A percentile compares a stretch with the other conserved stretches of the same genome.
These are phyloP conservation scores for Arachis hypogaea DNA, from an alignment of 306 rosid species.

Conservation along the genomic window DNA sequence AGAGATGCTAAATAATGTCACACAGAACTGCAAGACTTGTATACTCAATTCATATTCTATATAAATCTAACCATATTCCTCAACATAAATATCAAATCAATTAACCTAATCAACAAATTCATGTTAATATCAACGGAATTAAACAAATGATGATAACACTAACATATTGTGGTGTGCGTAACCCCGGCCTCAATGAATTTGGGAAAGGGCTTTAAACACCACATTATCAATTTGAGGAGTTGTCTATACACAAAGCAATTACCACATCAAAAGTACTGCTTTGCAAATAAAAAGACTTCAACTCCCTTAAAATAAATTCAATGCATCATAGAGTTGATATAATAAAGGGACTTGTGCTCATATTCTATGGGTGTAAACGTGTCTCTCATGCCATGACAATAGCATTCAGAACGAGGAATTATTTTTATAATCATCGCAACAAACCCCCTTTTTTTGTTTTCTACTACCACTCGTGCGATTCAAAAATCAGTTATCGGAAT, in stretches of 20 bases:
- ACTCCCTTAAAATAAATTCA: constrained; percentile 42
- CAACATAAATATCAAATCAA: too few relatives aligned
- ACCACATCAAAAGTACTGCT: constrained; percentile 30
- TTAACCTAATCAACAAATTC: too few relatives aligned
- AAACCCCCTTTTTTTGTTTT: constrained; percentile 1
- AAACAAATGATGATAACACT: too few relatives aligned
- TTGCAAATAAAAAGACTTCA: constrained; percentile 22
- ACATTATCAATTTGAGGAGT: constrained; percentile 56
- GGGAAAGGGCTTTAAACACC: constrained; percentile 74
- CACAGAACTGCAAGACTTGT: too few relatives aligned
- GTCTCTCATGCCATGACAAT: constrained; percentile 93
- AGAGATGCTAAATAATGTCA: too few relatives aligned
- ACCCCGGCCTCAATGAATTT: constrained; percentile 47
- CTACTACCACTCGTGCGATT: neutral
- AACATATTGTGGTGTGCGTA: constrained; percentile 75
- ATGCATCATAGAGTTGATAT: too few relatives aligned
- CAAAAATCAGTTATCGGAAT: neutral
- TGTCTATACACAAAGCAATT: constrained; percentile 39
- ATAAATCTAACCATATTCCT: too few relatives aligned
- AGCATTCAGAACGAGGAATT: constrained; percentile 99
- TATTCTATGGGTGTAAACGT: constrained; percentile 99
- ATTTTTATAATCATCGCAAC: constrained; percentile 85
- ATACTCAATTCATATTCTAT: too few relatives aligned
- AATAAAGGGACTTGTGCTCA: constrained; percentile 61
- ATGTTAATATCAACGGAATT: too few relatives aligned